Evolutionary conservation across 2,329 filamentous ascomycete species (phyloP).

Genomic region (Torrubiella hemipterigena): DNA sequence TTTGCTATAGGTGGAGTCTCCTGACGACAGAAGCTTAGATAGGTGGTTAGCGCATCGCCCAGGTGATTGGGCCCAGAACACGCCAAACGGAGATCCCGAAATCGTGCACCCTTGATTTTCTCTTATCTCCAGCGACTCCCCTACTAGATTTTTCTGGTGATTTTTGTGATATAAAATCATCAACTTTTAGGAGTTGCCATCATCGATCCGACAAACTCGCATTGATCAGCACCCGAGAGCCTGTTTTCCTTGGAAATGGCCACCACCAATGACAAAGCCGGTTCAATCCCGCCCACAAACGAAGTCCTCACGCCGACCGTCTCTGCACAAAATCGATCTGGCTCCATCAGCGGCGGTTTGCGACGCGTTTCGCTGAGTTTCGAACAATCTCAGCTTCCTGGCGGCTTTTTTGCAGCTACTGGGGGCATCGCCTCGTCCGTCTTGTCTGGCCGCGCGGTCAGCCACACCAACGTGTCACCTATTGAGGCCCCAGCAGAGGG

Average conservation of each 20-base stretch:
- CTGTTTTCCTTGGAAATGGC: neutral
- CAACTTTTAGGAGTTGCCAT: too few relatives aligned
- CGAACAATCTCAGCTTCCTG: conserved; percentile 31
- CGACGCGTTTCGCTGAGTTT: conserved; percentile 24
- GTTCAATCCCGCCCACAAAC: neutral
- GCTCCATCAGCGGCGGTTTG: conserved; percentile 18
- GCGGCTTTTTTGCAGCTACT: conserved; percentile 35
- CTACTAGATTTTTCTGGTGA: too few relatives aligned
- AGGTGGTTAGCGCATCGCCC: too few relatives aligned
- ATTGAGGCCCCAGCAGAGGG: too few relatives aligned
- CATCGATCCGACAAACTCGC: neutral
- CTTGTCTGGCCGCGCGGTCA: conserved; percentile 11
- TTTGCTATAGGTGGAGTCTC: too few relatives aligned
- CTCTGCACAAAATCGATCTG: conserved; percentile 16
- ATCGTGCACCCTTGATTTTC: too few relatives aligned
- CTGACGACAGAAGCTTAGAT: too few relatives aligned
- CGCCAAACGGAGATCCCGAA: too few relatives aligned
- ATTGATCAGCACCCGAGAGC: neutral
- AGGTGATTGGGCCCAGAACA: too few relatives aligned
- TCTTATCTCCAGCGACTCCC: too few relatives aligned
- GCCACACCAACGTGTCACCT: conserved; percentile 9
- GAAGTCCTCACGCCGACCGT: conserved; percentile 5
- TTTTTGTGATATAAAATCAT: too few relatives aligned
- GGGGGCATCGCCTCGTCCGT: conserved; percentile 31
- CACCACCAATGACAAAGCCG: neutral